phyloP scores from a whole-genome alignment of 345 rosid genomes.

The Geranium brycei region DNA sequence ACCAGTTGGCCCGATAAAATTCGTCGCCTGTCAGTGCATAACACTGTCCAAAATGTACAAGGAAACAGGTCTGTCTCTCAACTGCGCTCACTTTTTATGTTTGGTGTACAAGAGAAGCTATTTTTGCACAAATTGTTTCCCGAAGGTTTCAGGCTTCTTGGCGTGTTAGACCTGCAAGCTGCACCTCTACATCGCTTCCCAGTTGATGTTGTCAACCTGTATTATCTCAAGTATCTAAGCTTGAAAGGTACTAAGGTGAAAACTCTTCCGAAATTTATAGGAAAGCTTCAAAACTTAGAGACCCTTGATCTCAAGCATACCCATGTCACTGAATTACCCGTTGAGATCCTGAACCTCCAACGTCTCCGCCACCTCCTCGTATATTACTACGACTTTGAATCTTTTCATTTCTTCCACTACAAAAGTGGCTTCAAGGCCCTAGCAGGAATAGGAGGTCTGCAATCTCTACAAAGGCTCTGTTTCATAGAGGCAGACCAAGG shows the following conservation, averaged over 20 bases:
- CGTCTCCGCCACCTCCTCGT: conserved; percentile 26
- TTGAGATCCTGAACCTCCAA: conserved; percentile 23
- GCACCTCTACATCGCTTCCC: conserved; percentile 25
- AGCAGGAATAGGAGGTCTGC: conserved; percentile 16
- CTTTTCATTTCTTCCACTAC: conserved; percentile 10
- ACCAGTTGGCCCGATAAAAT: conserved; percentile 18
- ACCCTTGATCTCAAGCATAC: conserved; percentile 35
- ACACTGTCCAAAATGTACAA: conserved; percentile 7
- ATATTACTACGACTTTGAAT: conserved; percentile 19
- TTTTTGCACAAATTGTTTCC: background rate
- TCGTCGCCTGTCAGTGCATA: conserved; percentile 32
- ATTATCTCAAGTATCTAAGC: conserved; percentile 23
- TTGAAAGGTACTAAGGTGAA: conserved; percentile 23
- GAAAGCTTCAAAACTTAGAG: conserved; percentile 30
- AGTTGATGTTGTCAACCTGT: conserved; percentile 12
- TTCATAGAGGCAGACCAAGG: conserved; percentile 21
- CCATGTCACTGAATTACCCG: conserved; percentile 21
- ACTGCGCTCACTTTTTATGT: conserved; percentile 30
- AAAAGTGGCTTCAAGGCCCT: conserved; percentile 22
- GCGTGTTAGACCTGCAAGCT: conserved; percentile 26
- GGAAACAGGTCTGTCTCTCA: conserved; percentile 12
- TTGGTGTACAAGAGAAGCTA: conserved; percentile 6
- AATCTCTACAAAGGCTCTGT: conserved; percentile 27
- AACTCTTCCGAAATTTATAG: conserved; percentile 21
- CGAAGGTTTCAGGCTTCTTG: conserved; percentile 18